These are phyloP conservation scores for Collybia sp. DNA, from an alignment of 768 basidiomycete species.

Conservation along the genomic window DNA sequence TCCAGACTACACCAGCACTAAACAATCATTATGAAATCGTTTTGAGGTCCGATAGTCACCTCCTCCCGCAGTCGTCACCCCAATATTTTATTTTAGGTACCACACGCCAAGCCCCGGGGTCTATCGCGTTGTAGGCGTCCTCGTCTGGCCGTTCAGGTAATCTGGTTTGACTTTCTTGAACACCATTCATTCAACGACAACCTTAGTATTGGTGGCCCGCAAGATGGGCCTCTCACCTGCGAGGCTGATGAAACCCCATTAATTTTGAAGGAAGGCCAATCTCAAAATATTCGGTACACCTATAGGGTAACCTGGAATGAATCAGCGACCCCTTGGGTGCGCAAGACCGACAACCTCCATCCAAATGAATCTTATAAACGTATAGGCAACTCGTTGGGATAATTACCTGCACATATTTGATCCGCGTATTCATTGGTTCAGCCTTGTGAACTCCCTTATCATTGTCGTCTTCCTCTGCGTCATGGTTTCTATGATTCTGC, in stretches of 20 bases:
- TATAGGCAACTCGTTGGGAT: conserved; percentile 92
- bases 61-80: too few relatives aligned
- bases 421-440: conserved; percentile 95
- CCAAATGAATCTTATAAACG: conserved; percentile 1
- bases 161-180: background rate
- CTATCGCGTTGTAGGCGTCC: conserved; percentile 88
- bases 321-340: conserved; percentile 81
- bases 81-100: conserved; percentile 46
- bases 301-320: conserved; percentile 88
- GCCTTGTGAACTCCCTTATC: conserved; percentile 86
- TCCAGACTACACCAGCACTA: conserved; percentile 58
- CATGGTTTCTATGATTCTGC: conserved; percentile 91
- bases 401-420: conserved; percentile 93
- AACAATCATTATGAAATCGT: conserved; percentile 95
- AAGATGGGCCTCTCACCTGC: conserved; percentile 49
- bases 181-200: conserved; percentile 1
- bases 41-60: conserved; percentile 45
- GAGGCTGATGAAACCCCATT: conserved; percentile 42
- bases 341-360: background rate
- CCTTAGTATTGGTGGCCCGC: conserved; percentile 58
- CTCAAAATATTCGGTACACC: conserved; percentile 74
- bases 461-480: conserved; percentile 88
- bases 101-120: conserved; percentile 65
- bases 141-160: conserved; percentile 66
- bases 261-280: conserved; percentile 52